A percentile compares a stretch with the other conserved stretches of the same genome.
These are phyloP conservation scores for Volvox africanus DNA, from an alignment of 139 green algal species.

Conservation along the genomic window DNA sequence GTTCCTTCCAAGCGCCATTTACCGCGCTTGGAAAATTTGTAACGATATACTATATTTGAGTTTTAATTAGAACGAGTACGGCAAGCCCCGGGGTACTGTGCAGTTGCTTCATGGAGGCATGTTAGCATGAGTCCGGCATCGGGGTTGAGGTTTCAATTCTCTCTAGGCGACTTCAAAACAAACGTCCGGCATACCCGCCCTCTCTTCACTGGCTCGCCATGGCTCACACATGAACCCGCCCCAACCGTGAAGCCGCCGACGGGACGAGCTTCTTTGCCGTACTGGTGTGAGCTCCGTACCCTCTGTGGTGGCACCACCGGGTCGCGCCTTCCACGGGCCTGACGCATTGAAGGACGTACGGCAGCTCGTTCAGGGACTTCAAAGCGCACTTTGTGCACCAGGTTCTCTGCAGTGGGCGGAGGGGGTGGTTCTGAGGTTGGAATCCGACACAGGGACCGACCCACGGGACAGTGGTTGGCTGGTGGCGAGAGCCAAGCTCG, in stretches of 20 bases:
- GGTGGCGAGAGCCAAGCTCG: slow-evolving; percentile 46
- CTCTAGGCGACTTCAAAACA: too few relatives aligned
- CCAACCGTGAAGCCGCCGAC: neutral
- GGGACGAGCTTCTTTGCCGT: slow-evolving; percentile 3
- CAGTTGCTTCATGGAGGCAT: neutral
- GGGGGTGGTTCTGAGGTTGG: slow-evolving; percentile 48
- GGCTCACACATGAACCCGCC: neutral
- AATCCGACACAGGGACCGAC: neutral
- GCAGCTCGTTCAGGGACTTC: slow-evolving; percentile 6
- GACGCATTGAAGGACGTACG: slow-evolving; percentile 20
- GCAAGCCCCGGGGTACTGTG: neutral
- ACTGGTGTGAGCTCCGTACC: neutral
- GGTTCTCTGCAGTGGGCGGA: slow-evolving; percentile 17
- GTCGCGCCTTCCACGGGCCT: neutral
- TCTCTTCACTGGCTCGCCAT: too few relatives aligned
- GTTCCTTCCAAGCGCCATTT: too few relatives aligned
- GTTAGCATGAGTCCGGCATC: neutral
- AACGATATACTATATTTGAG: too few relatives aligned
- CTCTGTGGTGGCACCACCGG: neutral
- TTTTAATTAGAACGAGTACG: too few relatives aligned
- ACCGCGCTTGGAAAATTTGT: too few relatives aligned
- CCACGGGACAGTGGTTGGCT: slow-evolving; percentile 3
- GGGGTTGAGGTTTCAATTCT: neutral
- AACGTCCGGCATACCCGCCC: too few relatives aligned
- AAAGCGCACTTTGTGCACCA: neutral